phyloP scores from a whole-genome alignment of 768 basidiomycete species.

The Phlebiopsis gigantea region DNA sequence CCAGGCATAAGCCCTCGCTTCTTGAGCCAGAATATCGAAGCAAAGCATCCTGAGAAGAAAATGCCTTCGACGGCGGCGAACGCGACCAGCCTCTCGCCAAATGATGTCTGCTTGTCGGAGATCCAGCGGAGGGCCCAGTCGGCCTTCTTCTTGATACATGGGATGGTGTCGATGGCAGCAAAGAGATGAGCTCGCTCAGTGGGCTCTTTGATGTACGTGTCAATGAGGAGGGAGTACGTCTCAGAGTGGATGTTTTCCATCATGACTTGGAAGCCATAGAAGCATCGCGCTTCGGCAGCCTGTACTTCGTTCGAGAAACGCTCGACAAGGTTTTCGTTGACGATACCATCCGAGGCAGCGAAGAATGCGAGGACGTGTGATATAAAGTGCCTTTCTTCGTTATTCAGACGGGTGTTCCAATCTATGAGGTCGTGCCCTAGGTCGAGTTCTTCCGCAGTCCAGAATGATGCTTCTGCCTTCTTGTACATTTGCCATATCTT shows the following conservation, averaged over 20 bases:
- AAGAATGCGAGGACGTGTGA: slow-evolving; percentile 95
- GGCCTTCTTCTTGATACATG: slow-evolving; percentile 88
- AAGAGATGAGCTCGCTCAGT: slow-evolving; percentile 77
- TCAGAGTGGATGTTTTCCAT: slow-evolving; percentile 98
- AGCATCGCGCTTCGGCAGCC: slow-evolving; percentile 87
- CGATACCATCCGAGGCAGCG: slow-evolving; percentile 92
- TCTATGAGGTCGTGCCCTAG: slow-evolving; percentile 80
- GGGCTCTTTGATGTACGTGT: slow-evolving; percentile 87
- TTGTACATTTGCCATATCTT: slow-evolving; percentile 98
- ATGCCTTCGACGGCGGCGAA: slow-evolving; percentile 97
- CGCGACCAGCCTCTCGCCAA: slow-evolving; percentile 85
- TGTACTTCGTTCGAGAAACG: slow-evolving; percentile 93
- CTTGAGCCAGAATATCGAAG: slow-evolving; percentile 95
- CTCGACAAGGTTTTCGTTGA: slow-evolving; percentile 93
- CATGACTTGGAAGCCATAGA: slow-evolving; percentile 99
- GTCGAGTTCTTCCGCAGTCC: slow-evolving; percentile 92
- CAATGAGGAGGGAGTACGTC: slow-evolving; percentile 93
- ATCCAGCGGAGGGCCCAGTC: slow-evolving; percentile 97
- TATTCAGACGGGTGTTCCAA: slow-evolving; percentile 78
- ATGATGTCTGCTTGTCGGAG: slow-evolving; percentile 69
- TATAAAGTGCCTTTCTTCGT: slow-evolving; percentile 83
- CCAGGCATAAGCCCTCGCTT: slow-evolving; percentile 98
- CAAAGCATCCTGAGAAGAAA: slow-evolving; percentile 93
- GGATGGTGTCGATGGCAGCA: slow-evolving; percentile 90
- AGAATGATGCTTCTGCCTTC: slow-evolving; percentile 89